Base-by-base conservation (phyloP, 352 stramenopile genomes). In the Phytophthora idaei region DNA sequence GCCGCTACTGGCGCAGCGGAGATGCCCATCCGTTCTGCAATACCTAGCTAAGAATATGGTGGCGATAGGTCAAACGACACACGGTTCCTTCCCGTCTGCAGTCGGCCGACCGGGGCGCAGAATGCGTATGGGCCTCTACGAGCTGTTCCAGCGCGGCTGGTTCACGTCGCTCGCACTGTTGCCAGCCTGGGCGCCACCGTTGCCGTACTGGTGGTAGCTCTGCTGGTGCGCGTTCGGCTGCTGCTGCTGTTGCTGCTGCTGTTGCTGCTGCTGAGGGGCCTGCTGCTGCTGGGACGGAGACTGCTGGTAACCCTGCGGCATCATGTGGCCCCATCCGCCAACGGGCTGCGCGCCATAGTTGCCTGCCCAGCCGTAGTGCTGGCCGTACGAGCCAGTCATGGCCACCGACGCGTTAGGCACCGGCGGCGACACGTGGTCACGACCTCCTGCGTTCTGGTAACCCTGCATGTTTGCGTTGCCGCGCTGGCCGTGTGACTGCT, bases 241-340 rank as follows among this genome's bases (percentile, higher is more conserved):
- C 59, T 89, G 83, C 69, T 89, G 76, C 41, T 90, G 85, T 65
- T 90, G 78, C 10, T 81, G 78, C 10, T 81, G 83, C 52, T 88
- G 85, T 17, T 71, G 41, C 28, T 89, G 83, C 61, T 89, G 78
- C 61, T 87, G 78, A 47, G 74, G 68, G 39, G 61, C 53, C 64
- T 89, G 77, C 62, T 85, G 78, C 41, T 68, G 65, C 29, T 61
- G 63, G 36, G 78, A 83, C 25, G 81, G 78, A 34, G 76, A 83
- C 69, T 91, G 82, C 74, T 93, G 87, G 67, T 92, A 92, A n/a
- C 78, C 84, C 59, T 94, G 86, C 0, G 83, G 87, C 79, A 93
- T 85, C 82, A 93, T 93, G 75, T 95, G 85, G 25, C 83, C 76
- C 78, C 87, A 92, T 37, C 80, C 83, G 15, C 85, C 86, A 36